Evolutionary conservation across 2,329 filamentous ascomycete genomes (phyloP), one percentile per base, ranked within the genome.

Genomic region (Clarireedia hainanense): DNA sequence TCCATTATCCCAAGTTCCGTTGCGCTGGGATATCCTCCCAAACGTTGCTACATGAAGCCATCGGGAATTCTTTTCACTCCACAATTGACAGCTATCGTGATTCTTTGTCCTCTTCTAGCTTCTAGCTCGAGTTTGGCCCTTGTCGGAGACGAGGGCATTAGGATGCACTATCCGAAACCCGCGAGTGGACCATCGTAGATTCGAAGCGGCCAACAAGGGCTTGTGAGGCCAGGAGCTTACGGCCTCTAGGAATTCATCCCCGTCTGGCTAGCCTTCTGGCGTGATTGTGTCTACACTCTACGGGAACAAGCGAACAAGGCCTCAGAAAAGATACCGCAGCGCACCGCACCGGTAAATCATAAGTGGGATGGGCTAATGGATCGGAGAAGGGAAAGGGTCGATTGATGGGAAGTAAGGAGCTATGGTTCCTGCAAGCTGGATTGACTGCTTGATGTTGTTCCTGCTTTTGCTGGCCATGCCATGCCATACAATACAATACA

Each of bases 101-200:
- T 34, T 42, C 39, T 50, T 55, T 50, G 46, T 42, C 45, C 37
- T 42, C n/a, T 17, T 50, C 43, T 40, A 27, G 20, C 20, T 20
- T 30, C 9, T 34, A 34, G 30, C 30, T 42, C 37, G 50, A 50
- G 48, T 42, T 47, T 50, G 43, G 47, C 26, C 30, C 51, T 24
- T 37, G 30, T 48, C 20, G 36, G 26, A 27, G 52, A 50, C 47
- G 46, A 55, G 52, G 40, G 47, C 26, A 57, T 52, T 26, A 53
- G 55, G 45, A 47, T 30, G n/a, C 24, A 24, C 23, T 6, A 37
- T 27, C 53, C 56, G 56, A 42, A 43, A 58, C 48, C 56, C 57
- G 53, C 49, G 54, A 50, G 57, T 58, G 57, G 57, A 49, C 24
- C 52, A 37, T 39, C 42, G 47, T 56, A 48, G 37, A 56, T 56